These are phyloP conservation scores for Scutellaria barbata DNA, from an alignment of 257 asterid genomes.

Conservation along the genomic window DNA sequence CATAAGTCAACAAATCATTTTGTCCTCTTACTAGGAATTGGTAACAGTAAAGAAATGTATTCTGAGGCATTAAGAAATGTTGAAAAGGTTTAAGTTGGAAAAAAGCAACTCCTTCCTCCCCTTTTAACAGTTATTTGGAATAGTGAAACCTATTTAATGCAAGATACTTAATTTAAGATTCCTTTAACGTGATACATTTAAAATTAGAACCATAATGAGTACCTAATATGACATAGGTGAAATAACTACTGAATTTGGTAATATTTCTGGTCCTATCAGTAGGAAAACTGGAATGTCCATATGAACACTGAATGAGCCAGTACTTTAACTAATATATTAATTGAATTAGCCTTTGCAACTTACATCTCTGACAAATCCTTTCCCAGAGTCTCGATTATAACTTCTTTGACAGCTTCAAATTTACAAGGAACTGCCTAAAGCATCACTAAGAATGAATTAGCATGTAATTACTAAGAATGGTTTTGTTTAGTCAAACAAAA, in stretches of 20 bases:
- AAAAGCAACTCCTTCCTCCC: not conserved
- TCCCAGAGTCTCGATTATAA: slow-evolving; percentile 66
- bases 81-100: not conserved
- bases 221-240: not conserved
- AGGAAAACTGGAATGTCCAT: slow-evolving; percentile 3
- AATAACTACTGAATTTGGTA: not conserved
- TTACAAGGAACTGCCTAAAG: slow-evolving; percentile 80
- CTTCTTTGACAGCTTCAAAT: slow-evolving; percentile 71
- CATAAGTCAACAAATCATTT: slow-evolving; percentile 32
- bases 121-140: slow-evolving; percentile 6
- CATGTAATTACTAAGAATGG: slow-evolving; percentile 4
- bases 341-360: slow-evolving; percentile 41
- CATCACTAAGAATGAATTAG: slow-evolving; percentile 36
- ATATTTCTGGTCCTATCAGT: slow-evolving; percentile 1
- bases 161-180: not conserved
- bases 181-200: not conserved
- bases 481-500: slow-evolving; percentile 9
- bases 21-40: slow-evolving; percentile 27
- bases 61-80: slow-evolving; percentile 17
- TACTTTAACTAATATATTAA: slow-evolving; percentile 12
- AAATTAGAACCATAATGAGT: not conserved
- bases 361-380: slow-evolving; percentile 73
- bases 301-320: slow-evolving; percentile 14
- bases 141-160: slow-evolving; percentile 9
- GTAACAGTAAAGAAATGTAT: not conserved